Conservation (phyloP, 2,329 filamentous ascomycete genomes). For the Colletotrichum brevisporum region DNA sequence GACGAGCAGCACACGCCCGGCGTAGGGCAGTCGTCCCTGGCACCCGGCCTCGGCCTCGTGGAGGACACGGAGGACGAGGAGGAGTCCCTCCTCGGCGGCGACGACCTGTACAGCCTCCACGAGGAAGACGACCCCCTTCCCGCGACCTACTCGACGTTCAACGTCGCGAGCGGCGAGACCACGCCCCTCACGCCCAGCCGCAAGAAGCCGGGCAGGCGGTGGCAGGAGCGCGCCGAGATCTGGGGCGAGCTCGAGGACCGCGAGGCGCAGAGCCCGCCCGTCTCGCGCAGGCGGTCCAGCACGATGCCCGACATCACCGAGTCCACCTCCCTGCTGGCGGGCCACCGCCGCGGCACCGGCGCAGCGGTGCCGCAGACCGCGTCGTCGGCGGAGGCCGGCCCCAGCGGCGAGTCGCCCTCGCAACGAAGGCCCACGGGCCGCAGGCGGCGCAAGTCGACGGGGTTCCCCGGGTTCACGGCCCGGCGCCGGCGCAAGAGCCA, state of each 20-base stretch:
- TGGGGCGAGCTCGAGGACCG: slow-evolving; percentile 91
- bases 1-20: slow-evolving; percentile 77
- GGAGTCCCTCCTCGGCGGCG: slow-evolving; percentile 65
- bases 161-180: slow-evolving; percentile 53
- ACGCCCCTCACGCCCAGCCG: slow-evolving; percentile 55
- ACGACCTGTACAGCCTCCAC: slow-evolving; percentile 59
- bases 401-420: slow-evolving; percentile 39
- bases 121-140: slow-evolving; percentile 56
- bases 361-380: slow-evolving; percentile 23
- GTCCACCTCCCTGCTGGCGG: slow-evolving; percentile 55
- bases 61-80: slow-evolving; percentile 77
- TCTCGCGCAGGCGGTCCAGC: slow-evolving; percentile 61
- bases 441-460: slow-evolving; percentile 70
- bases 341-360: slow-evolving; percentile 44
- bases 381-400: slow-evolving; percentile 44
- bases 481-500: slow-evolving; percentile 59
- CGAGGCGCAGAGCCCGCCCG: slow-evolving; percentile 59
- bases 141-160: slow-evolving; percentile 64
- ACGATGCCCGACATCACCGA: slow-evolving; percentile 62
- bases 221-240: slow-evolving; percentile 82
- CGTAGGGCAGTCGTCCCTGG: slow-evolving; percentile 77
- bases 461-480: slow-evolving; percentile 73
- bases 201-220: slow-evolving; percentile 65
- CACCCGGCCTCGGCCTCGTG: slow-evolving; percentile 86
- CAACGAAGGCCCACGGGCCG: slow-evolving; percentile 50